phyloP scores from a whole-genome alignment of 176 grass and related monocot species.

The Cenchrus purpureus region DNA sequence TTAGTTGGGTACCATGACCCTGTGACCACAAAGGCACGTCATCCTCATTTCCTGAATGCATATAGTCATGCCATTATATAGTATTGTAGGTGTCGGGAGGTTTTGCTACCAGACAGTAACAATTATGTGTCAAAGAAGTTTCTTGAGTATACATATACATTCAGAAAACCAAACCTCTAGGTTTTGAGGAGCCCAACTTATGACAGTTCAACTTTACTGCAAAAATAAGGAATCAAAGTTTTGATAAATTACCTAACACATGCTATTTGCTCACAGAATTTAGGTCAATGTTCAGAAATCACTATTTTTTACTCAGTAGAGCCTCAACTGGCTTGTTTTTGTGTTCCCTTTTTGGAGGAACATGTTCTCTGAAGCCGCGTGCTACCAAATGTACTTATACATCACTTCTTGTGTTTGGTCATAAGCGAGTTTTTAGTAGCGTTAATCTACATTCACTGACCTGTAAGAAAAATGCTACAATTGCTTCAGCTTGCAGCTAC shows the following conservation, averaged over 20 bases:
- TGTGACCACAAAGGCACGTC: background rate
- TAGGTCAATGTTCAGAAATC: slow-evolving; percentile 1
- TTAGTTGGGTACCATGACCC: slow-evolving; percentile 7
- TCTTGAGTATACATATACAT: background rate
- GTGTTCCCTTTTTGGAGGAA: background rate
- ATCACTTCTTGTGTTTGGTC: background rate
- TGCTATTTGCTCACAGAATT: background rate
- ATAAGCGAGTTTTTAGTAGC: background rate
- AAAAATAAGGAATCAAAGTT: background rate
- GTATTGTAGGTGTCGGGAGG: background rate
- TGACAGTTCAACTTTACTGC: background rate
- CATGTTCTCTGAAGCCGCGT: slow-evolving; percentile 17
- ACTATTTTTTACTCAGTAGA: background rate
- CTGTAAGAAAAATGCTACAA: background rate
- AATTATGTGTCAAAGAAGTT: background rate
- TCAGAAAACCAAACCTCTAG: background rate
- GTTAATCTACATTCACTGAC: background rate
- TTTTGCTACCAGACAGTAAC: background rate
- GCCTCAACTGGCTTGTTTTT: background rate
- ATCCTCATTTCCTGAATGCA: background rate
- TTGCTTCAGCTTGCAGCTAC: background rate
- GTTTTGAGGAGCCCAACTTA: background rate
- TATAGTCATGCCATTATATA: background rate
- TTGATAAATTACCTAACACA: background rate
- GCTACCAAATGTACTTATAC: background rate